These are phyloP conservation scores for barley (Hordeum vulgare) DNA, from an alignment of 176 grass and related monocot species.

Conservation along the genomic window MorexV3_pseudomolecules_assembly NC_058519.1:553202817-553203316, in stretches of 20 bases:
- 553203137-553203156: not conserved
- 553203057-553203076: conserved; percentile 78
- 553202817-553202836: conserved; percentile 69
- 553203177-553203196: not conserved
- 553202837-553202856: conserved; percentile 63
- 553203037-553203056: conserved; percentile 52
- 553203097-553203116: conserved; percentile 60
- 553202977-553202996: conserved; percentile 46
- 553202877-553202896: conserved; percentile 56
- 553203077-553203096: conserved; percentile 93
- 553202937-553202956: conserved; percentile 50
- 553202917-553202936: conserved; percentile 44
- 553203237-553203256: conserved; percentile 91
- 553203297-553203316: conserved; percentile 99
- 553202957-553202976: conserved; percentile 67
- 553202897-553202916: conserved; percentile 63
- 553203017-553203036: conserved; percentile 58
- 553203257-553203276: conserved; percentile 66
- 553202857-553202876: conserved; percentile 63
- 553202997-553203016: conserved; percentile 60
- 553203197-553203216: conserved; percentile 15
- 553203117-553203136: conserved; percentile 12
- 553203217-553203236: conserved; percentile 57
- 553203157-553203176: not conserved
- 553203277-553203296: conserved; percentile 59